Evolutionary conservation across 768 basidiomycete genomes (phyloP).

Genomic region (Coprinopsis marcescibilis): DNA sequence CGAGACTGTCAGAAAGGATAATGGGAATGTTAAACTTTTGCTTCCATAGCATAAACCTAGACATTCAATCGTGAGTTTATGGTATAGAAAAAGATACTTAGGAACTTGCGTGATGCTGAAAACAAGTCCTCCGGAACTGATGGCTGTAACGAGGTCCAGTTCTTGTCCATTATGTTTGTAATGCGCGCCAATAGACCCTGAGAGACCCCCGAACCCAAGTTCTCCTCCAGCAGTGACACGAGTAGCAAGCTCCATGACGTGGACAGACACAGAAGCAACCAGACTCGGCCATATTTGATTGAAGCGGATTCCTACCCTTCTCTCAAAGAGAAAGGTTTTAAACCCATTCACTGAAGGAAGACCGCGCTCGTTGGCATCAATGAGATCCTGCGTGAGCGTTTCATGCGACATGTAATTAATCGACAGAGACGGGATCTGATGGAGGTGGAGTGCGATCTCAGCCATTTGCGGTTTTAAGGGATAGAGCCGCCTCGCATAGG

Average conservation of each 20-base stretch:
- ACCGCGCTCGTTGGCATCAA: conserved; percentile 11
- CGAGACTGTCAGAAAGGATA: conserved; percentile 43
- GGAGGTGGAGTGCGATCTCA: conserved; percentile 33
- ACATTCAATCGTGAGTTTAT: conserved; percentile 12
- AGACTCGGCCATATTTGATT: conserved; percentile 42
- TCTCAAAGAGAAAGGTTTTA: conserved; percentile 38
- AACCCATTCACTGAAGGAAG: conserved; percentile 49
- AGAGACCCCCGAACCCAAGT: conserved; percentile 39
- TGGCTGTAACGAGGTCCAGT: conserved; percentile 37
- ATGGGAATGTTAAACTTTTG: conserved; percentile 57
- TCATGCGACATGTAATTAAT: conserved; percentile 38
- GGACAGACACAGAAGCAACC: conserved; percentile 45
- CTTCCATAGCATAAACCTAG: conserved; percentile 49
- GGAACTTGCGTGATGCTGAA: conserved; percentile 52
- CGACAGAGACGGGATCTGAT: conserved; percentile 30
- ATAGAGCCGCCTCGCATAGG: conserved; percentile 47
- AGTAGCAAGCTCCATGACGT: conserved; percentile 50
- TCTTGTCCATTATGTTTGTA: conserved; percentile 43
- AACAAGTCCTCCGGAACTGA: conserved; percentile 42
- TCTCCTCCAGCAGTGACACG: conserved; percentile 46
- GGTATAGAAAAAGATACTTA: conserved; percentile 8
- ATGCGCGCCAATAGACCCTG: conserved; percentile 27
- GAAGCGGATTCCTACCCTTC: conserved; percentile 45
- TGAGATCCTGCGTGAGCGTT: conserved; percentile 26
- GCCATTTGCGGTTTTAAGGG: conserved; percentile 42